A percentile compares a stretch with the other conserved stretches of the same genome.
phyloP scores from a whole-genome alignment of 2,329 filamentous ascomycete species.

The Phialemoniopsis sp. region DNA sequence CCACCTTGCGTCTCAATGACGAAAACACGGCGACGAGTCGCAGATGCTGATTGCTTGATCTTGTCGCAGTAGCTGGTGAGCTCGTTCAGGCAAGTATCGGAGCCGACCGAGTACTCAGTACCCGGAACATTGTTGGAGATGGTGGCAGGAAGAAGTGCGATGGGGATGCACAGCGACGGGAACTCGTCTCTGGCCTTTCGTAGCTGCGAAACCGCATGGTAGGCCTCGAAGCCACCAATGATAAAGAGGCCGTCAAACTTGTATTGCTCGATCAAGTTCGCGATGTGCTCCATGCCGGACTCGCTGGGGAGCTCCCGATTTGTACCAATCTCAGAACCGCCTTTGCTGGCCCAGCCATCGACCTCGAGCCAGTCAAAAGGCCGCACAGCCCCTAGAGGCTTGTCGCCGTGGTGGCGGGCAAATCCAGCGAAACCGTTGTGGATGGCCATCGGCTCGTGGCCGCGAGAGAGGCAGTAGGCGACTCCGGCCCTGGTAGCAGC shows the following conservation, averaged over 20 bases:
- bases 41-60: slow-evolving; percentile 94
- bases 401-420: slow-evolving; percentile 81
- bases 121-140: slow-evolving; percentile 98
- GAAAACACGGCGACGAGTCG: slow-evolving; percentile 88
- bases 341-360: slow-evolving; percentile 91
- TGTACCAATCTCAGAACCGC: slow-evolving; percentile 95
- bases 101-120: slow-evolving; percentile 94
- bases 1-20: slow-evolving; percentile 98
- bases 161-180: slow-evolving; percentile 85
- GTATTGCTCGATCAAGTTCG: slow-evolving; percentile 79
- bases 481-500: slow-evolving; percentile 90
- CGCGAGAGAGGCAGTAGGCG: slow-evolving; percentile 84
- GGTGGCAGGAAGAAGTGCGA: slow-evolving; percentile 89
- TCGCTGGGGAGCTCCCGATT: slow-evolving; percentile 90
- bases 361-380: slow-evolving; percentile 91
- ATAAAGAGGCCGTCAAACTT: slow-evolving; percentile 89
- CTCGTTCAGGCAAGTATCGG: slow-evolving; percentile 94
- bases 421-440: slow-evolving; percentile 97
- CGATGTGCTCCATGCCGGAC: slow-evolving; percentile 76
- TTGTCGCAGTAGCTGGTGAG: slow-evolving; percentile 94
- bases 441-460: slow-evolving; percentile 89
- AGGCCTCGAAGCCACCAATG: slow-evolving; percentile 94
- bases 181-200: slow-evolving; percentile 75
- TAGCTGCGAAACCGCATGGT: slow-evolving; percentile 85
- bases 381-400: slow-evolving; percentile 77